Evolutionary conservation across 2,329 filamentous ascomycete species (phyloP).

Genomic region (Myriosclerotinia curreyana): DNA sequence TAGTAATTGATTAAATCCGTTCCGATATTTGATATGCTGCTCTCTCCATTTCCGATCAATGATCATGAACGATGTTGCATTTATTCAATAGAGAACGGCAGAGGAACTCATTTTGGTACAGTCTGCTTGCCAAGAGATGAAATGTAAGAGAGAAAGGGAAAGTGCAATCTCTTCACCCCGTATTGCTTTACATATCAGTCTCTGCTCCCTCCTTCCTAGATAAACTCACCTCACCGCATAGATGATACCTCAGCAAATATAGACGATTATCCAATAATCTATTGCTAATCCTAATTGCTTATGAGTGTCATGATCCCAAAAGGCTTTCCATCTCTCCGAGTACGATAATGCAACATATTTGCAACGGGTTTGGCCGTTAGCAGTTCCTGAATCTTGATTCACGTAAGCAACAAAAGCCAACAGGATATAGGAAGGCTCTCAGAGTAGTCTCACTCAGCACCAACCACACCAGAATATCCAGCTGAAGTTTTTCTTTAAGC

Average conservation of each 20-base stretch:
- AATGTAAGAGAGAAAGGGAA: conserved; percentile 8
- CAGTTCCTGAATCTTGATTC: background rate
- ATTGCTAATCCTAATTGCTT: conserved; percentile 3
- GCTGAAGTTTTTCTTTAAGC: conserved; percentile 8
- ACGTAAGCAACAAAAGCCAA: background rate
- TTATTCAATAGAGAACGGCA: conserved; percentile 4
- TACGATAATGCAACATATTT: background rate
- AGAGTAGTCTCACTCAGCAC: conserved; percentile 20
- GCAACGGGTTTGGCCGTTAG: background rate
- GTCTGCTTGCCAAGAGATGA: conserved; percentile 14
- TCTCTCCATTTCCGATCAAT: conserved; percentile 10
- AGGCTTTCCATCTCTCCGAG: conserved; percentile 1
- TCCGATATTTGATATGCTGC: background rate
- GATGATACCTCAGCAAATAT: background rate
- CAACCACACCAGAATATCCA: conserved; percentile 3
- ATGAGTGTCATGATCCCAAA: background rate
- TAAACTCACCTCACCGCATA: conserved; percentile 9
- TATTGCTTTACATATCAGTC: conserved; percentile 2
- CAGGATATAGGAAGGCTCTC: conserved; percentile 2
- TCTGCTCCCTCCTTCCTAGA: conserved; percentile 12
- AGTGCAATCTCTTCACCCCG: conserved; percentile 6
- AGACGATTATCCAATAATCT: conserved; percentile 3
- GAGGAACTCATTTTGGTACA: background rate
- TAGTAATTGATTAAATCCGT: conserved; percentile 5
- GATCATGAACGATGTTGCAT: conserved; percentile 4